A percentile compares a stretch with the other conserved stretches of the same genome.
These are phyloP conservation scores for Zygnema cylindricum DNA, from an alignment of 139 green algal genomes.

Conservation along the genomic window DNA sequence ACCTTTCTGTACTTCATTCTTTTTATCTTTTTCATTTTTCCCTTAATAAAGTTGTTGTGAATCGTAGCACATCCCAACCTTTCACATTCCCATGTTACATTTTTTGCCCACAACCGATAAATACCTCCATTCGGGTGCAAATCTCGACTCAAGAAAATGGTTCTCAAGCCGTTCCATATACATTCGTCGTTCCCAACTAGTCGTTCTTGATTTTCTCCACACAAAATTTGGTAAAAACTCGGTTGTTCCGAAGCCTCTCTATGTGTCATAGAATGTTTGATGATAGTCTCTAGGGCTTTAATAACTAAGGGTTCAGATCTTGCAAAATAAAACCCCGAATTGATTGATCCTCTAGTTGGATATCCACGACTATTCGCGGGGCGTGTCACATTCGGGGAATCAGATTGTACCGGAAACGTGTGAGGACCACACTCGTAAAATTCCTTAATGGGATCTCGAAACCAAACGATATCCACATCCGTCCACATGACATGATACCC, in stretches of 20 bases:
- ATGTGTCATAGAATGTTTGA: slow-evolving; percentile 22
- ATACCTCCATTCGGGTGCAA: slow-evolving; percentile 29
- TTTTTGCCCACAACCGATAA: not conserved
- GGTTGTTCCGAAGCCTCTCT: slow-evolving; percentile 44
- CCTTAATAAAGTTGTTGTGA: slow-evolving; percentile 53
- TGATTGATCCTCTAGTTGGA: too few relatives aligned
- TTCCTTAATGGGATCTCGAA: slow-evolving; percentile 21
- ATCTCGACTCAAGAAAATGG: slow-evolving; percentile 8
- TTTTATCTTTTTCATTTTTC: slow-evolving; percentile 35
- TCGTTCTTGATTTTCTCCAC: slow-evolving; percentile 38
- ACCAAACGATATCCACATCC: slow-evolving; percentile 55
- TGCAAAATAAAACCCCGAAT: slow-evolving; percentile 56
- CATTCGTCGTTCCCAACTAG: slow-evolving; percentile 27
- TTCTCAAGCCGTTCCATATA: slow-evolving; percentile 25
- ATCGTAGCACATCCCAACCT: slow-evolving; percentile 9
- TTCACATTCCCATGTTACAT: not conserved
- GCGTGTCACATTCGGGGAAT: slow-evolving; percentile 36
- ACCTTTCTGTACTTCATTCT: slow-evolving; percentile 1
- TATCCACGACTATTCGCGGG: slow-evolving; percentile 23
- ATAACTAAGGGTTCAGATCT: slow-evolving; percentile 28
- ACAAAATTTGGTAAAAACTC: slow-evolving; percentile 52
- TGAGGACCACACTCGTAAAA: slow-evolving; percentile 24
- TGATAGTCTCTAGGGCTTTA: slow-evolving; percentile 35
- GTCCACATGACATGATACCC: slow-evolving; percentile 45
- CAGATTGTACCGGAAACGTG: slow-evolving; percentile 52